Evolutionary conservation across 768 basidiomycete species (phyloP).

Genomic region (Hygrocybe coccinea): DNA sequence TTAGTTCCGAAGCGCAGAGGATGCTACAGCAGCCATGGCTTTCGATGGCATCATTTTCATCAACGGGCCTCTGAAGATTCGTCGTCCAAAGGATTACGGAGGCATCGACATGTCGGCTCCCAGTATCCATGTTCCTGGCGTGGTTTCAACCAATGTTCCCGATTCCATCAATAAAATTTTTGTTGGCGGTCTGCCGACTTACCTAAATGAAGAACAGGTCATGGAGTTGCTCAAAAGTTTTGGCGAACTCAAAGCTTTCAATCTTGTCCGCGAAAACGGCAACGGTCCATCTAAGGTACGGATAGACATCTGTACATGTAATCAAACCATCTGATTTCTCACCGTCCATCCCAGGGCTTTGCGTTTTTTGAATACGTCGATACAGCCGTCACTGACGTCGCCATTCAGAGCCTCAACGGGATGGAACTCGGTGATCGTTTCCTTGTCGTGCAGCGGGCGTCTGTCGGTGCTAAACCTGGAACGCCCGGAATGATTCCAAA

Average conservation of each 20-base stretch:
- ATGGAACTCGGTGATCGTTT: slow-evolving; percentile 97
- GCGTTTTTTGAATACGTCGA: slow-evolving; percentile 99
- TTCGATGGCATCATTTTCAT: slow-evolving; percentile 97
- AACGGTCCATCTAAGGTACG: slow-evolving; percentile 83
- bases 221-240: slow-evolving; percentile 97
- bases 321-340: background rate
- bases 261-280: slow-evolving; percentile 91
- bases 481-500: slow-evolving; percentile 59
- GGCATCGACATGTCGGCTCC: slow-evolving; percentile 63
- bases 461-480: slow-evolving; percentile 83
- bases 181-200: slow-evolving; percentile 90
- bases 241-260: slow-evolving; percentile 96
- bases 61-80: slow-evolving; percentile 93
- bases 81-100: slow-evolving; percentile 95
- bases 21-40: slow-evolving; percentile 93
- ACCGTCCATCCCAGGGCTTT: slow-evolving; percentile 64
- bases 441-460: slow-evolving; percentile 94
- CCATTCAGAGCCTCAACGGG: slow-evolving; percentile 91
- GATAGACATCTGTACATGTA: slow-evolving; percentile 1
- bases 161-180: slow-evolving; percentile 99
- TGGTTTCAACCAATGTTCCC: slow-evolving; percentile 94
- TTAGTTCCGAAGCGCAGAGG: slow-evolving; percentile 97
- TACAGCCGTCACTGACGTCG: slow-evolving; percentile 81
- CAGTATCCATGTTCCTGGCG: slow-evolving; percentile 83
- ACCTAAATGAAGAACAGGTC: slow-evolving; percentile 97